Base-by-base conservation (phyloP, 805 yeast genomes). In the Barnettozyma vustinii region DNA sequence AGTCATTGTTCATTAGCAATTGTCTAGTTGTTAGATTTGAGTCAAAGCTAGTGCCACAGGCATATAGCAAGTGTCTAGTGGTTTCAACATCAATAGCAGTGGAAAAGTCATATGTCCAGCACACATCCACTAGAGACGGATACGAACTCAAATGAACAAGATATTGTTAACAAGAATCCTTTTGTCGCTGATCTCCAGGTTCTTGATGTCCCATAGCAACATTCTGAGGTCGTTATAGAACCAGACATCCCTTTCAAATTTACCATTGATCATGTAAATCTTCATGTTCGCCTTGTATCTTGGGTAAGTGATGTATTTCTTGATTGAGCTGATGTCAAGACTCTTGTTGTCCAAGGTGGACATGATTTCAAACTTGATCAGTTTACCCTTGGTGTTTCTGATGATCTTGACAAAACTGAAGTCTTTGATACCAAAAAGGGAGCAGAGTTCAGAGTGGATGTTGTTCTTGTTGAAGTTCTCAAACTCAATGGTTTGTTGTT, bases 281-380 rank as follows among this genome's bases (percentile, higher is more conserved):
- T 71, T 71, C 76, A 73, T 73, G 27, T 68, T 70, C 42, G 73
- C 62, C 49, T 73, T 73, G 51, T 73, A 73, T 25, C 77, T 58
- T 42, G 77, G 77, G 47, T 63, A 69, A 37, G 76, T 72, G 39
- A 73, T 62, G 41, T 63, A 58, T 37, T 61, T 60, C 51, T 73
- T 73, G 16, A 72, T 71, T 25, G 53, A 61, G 27, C 56, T 53
- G 40, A 60, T 53, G 10, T 42, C 48, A 15, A 61, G 41, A 3
- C 52, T 45, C 23, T 46, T 19, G 20, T 46, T 49, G 5, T 48
- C 42, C 25, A 53, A 20, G 2, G 53, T 51, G 16, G 57, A 55
- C 36, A 42, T 60, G 1, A 69, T 60, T 47, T 72, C 75, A 44
- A 72, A 52, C 45, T 71, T 72, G 32, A 71, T 56, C 13, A 72